A percentile compares a stretch with the other conserved stretches of the same genome.
These are phyloP conservation scores for Flaveria floridana DNA, from an alignment of 140 eudicot genomes.

Conservation along the genomic window DNA sequence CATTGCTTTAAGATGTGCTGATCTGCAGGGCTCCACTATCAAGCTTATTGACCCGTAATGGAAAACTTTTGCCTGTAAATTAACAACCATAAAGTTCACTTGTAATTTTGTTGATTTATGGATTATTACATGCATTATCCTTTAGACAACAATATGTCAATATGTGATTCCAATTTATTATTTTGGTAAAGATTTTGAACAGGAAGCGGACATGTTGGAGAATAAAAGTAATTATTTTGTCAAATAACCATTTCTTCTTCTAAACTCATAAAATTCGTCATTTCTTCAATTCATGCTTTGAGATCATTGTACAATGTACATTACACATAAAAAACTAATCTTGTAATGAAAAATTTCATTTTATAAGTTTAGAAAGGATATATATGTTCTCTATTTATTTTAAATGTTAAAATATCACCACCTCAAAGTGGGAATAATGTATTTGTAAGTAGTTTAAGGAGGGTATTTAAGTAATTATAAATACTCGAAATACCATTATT, in stretches of 20 bases:
- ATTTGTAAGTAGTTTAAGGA: not conserved
- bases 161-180: not conserved
- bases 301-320: too few species aligned
- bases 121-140: not conserved
- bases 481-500: not conserved
- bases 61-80: slow-evolving; percentile 71
- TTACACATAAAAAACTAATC: too few species aligned
- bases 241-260: not conserved
- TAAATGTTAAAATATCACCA: not conserved
- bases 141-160: not conserved
- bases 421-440: not conserved
- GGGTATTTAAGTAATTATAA: not conserved
- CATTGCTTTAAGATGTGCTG: slow-evolving; percentile 92
- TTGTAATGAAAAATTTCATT: too few species aligned
- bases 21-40: slow-evolving; percentile 97
- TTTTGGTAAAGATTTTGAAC: not conserved
- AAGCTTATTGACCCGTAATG: slow-evolving; percentile 93
- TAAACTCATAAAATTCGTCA: too few species aligned
- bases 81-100: not conserved
- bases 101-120: not conserved
- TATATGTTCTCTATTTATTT: not conserved
- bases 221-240: not conserved
- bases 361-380: too few species aligned
- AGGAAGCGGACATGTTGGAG: not conserved
- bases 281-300: too few species aligned